A percentile compares a stretch with the other conserved stretches of the same genome.
Conservation (phyloP, 306 rosid genomes). For the Fagus crenata region DNA sequence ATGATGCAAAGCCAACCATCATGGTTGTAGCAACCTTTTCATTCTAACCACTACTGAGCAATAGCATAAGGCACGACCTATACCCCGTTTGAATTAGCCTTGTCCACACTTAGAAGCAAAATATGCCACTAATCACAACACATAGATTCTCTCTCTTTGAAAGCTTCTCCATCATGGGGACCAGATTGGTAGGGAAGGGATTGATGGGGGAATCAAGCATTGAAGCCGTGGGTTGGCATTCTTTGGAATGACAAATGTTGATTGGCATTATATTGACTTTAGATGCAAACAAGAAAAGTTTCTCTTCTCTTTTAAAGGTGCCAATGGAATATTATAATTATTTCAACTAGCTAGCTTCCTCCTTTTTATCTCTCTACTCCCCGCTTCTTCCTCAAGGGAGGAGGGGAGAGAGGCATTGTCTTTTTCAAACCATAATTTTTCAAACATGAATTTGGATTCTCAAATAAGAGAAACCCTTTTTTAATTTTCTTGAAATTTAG, state of each 20-base stretch:
- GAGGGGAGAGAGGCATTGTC: slow-evolving; percentile 24
- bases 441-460: slow-evolving; percentile 17
- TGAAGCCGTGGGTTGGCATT: slow-evolving; percentile 47
- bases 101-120: slow-evolving; percentile 53
- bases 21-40: slow-evolving; percentile 36
- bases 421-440: slow-evolving; percentile 23
- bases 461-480: not conserved
- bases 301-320: slow-evolving; percentile 50
- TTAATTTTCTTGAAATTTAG: too few species aligned
- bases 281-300: slow-evolving; percentile 52
- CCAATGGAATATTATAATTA: slow-evolving; percentile 40
- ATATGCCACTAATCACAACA: slow-evolving; percentile 24
- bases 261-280: slow-evolving; percentile 54
- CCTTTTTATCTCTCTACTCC: slow-evolving; percentile 29
- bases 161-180: slow-evolving; percentile 45
- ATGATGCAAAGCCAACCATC: slow-evolving; percentile 53
- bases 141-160: slow-evolving; percentile 3
- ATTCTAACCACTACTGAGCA: slow-evolving; percentile 36
- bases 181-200: slow-evolving; percentile 39
- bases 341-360: slow-evolving; percentile 29
- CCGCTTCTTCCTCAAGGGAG: slow-evolving; percentile 24
- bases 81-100: slow-evolving; percentile 26
- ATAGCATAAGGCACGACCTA: slow-evolving; percentile 41
- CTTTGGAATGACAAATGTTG: slow-evolving; percentile 35
- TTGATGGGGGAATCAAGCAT: slow-evolving; percentile 43